Evolutionary conservation across 2,329 filamentous ascomycete genomes (phyloP).

Genomic region (Alternaria panax): DNA sequence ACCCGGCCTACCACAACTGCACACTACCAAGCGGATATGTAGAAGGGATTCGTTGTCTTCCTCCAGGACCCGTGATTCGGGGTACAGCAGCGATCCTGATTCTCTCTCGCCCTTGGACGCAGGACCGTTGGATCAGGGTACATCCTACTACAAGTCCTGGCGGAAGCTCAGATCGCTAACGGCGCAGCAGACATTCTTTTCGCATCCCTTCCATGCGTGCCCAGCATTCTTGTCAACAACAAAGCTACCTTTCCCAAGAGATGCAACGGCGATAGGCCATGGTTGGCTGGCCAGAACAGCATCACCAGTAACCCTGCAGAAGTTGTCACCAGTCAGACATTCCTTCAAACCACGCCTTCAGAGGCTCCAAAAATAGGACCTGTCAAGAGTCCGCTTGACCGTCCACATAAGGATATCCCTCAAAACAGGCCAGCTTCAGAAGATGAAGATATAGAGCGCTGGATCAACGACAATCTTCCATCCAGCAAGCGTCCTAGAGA

Average conservation of each 20-base stretch:
- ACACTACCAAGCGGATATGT: slow-evolving; percentile 21
- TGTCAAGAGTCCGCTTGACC: background rate
- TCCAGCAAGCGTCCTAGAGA: slow-evolving; percentile 29
- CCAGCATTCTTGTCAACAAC: slow-evolving; percentile 10
- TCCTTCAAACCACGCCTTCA: background rate
- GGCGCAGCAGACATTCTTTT: slow-evolving; percentile 13
- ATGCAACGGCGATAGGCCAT: slow-evolving; percentile 5
- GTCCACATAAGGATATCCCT: background rate
- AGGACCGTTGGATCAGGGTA: slow-evolving; percentile 23
- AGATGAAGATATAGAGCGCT: slow-evolving; percentile 32
- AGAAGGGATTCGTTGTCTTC: slow-evolving; percentile 40
- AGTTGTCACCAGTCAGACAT: background rate
- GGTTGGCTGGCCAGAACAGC: background rate
- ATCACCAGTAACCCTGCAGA: slow-evolving; percentile 9
- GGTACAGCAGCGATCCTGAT: slow-evolving; percentile 42
- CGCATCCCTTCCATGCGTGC: slow-evolving; percentile 8
- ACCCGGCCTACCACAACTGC: slow-evolving; percentile 27
- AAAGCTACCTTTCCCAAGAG: slow-evolving; percentile 17
- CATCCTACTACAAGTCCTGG: background rate
- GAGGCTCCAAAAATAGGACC: background rate
- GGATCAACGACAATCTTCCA: slow-evolving; percentile 37
- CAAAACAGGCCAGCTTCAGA: slow-evolving; percentile 4
- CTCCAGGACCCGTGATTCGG: slow-evolving; percentile 39
- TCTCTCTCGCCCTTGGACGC: slow-evolving; percentile 38
- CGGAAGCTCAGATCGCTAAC: slow-evolving; percentile 13